These are phyloP conservation scores for Pseudoturritis turrita DNA, from an alignment of 345 rosid genomes.

Conservation along the genomic window DNA sequence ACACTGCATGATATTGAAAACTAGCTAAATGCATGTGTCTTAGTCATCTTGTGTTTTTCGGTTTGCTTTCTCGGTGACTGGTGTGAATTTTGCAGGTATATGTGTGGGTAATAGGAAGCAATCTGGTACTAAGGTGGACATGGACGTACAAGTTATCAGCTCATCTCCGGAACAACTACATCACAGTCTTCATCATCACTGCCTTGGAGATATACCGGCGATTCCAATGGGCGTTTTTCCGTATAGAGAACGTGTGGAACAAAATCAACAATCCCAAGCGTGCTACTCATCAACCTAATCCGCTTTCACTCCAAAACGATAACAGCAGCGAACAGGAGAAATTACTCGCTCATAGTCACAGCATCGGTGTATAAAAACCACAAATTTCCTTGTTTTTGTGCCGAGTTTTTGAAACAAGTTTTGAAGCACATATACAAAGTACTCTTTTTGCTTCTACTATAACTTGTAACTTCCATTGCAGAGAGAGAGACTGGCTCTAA, in stretches of 20 bases:
- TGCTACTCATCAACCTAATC: slow-evolving; percentile 37
- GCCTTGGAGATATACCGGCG: slow-evolving; percentile 78
- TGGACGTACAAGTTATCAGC: slow-evolving; percentile 98
- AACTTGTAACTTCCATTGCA: slow-evolving; percentile 13
- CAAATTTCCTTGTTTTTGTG: background rate
- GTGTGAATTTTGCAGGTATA: slow-evolving; percentile 51
- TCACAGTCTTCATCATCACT: slow-evolving; percentile 71
- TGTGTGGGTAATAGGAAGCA: slow-evolving; percentile 90
- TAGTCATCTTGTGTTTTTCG: background rate
- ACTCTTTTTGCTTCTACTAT: background rate
- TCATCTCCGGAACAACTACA: slow-evolving; percentile 90
- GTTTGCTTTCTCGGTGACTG: background rate
- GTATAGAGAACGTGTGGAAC: slow-evolving; percentile 89
- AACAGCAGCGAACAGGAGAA: slow-evolving; percentile 49
- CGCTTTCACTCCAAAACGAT: slow-evolving; percentile 21
- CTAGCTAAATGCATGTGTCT: background rate
- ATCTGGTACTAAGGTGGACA: slow-evolving; percentile 80
- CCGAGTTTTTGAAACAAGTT: slow-evolving; percentile 9
- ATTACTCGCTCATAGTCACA: slow-evolving; percentile 44
- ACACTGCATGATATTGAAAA: background rate
- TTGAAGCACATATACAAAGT: slow-evolving; percentile 5
- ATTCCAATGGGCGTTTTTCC: slow-evolving; percentile 95
- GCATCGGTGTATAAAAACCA: slow-evolving; percentile 43
- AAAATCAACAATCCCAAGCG: slow-evolving; percentile 57
- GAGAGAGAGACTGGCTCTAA: background rate